Evolutionary conservation across 2,329 filamentous ascomycete species (phyloP), one percentile per base, ranked within the genome.

Genomic region (Fusarium aywerte): DNA sequence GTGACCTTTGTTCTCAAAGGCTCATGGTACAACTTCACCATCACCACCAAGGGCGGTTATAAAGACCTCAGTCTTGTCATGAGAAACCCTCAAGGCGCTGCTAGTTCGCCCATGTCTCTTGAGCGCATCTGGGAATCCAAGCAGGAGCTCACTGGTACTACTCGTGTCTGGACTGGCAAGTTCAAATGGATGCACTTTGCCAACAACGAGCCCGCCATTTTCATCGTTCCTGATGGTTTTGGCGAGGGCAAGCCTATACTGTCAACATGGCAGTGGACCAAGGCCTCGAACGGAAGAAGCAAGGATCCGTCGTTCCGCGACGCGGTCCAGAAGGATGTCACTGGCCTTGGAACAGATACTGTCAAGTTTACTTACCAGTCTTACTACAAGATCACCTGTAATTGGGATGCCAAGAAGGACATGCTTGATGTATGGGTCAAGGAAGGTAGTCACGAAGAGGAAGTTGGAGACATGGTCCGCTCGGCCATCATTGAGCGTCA

Each of bases 151-250:
- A 66, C 52, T 11, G 58, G 36, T 0, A 40, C 40, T 3, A 31
- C 35, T 0, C 53, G 69, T 2, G 53, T 72, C 3, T 72, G 69
- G 69, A 70, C 69, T 10, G 69, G 69, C 10, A 72, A 72, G 45
- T 44, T 68, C 53, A 68, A 62, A 35, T 72, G 61, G 56, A 4
- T 45, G 3, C 10, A 29, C 2, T 68, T 53, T 29, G 61, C 69
- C 0, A 32, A 5, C 6, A 23, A 72, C 1, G 69, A 72, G 44
- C 23, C 32, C 0, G 64, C 64, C 21, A 68, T 72, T 7, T 72
- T 72, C 7, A 68, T 72, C 10, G 53, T 61, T 1, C 69, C 69
- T 0, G 67, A 72, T 2, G 69, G 69, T 0, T 60, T 72, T 10
- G 69, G 69, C 0, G 58, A 68, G 2, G 69, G 61, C 0, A 71